Evolutionary conservation across 2,329 filamentous ascomycete species (phyloP).

Genomic region (Sporothrix dimorphospora): DNA sequence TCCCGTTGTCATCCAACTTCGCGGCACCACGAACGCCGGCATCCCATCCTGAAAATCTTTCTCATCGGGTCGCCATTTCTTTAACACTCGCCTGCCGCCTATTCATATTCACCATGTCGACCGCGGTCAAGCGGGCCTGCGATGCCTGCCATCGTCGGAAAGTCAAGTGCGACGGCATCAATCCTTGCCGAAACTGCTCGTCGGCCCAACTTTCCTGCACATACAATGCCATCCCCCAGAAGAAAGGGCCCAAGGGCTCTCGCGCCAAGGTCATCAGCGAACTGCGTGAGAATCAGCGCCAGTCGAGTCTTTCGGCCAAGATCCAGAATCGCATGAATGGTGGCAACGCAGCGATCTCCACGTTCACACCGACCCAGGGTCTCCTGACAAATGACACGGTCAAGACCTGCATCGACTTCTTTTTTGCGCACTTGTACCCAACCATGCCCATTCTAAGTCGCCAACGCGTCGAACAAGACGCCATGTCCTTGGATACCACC

Average conservation of each 20-base stretch:
- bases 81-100: no score
- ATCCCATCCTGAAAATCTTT: no score
- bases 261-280: conserved; percentile 77
- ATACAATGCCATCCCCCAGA: conserved; percentile 74
- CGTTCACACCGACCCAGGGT: conserved; percentile 60
- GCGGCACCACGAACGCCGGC: neutral
- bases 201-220: conserved; percentile 70
- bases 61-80: no score
- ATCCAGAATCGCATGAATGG: conserved; percentile 64
- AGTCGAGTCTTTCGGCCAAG: conserved; percentile 65
- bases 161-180: conserved; percentile 72
- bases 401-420: conserved; percentile 69
- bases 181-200: conserved; percentile 71
- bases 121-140: conserved; percentile 65
- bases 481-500: conserved; percentile 63
- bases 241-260: conserved; percentile 75
- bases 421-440: conserved; percentile 68
- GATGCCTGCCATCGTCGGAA: conserved; percentile 75
- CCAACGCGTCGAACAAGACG: conserved; percentile 60
- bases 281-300: conserved; percentile 68
- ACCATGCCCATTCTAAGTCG: conserved; percentile 66
- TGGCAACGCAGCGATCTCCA: conserved; percentile 46
- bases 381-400: conserved; percentile 65
- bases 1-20: neutral
- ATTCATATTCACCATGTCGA: conserved; percentile 45